Conservation (phyloP, 169 alveolate species). For the Eimeria sp. region DNA sequence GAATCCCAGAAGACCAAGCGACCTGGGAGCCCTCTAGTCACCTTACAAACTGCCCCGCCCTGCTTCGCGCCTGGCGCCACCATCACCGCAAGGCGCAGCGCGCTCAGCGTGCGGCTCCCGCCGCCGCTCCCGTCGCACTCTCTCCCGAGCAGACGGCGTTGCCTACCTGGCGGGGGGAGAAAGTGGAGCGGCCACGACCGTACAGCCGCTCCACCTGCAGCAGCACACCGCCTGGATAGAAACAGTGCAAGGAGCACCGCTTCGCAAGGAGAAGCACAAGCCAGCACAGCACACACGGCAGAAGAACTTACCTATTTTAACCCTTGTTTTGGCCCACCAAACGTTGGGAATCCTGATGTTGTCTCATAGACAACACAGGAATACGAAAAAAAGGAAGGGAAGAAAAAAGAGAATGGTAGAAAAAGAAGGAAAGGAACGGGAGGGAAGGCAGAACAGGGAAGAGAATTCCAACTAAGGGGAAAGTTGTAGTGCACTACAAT, state of each 20-base stretch:
- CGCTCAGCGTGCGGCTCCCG: neutral
- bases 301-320: no score
- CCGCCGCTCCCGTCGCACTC: neutral
- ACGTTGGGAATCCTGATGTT: no score
- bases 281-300: neutral
- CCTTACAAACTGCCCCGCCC: neutral
- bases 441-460: neutral
- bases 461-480: neutral
- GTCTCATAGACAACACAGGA: no score
- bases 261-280: no score
- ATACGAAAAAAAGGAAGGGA: no score
- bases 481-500: conserved; percentile 4
- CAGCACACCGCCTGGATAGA: neutral
- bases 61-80: neutral
- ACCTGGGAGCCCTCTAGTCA: neutral
- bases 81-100: neutral
- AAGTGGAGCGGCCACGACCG: neutral
- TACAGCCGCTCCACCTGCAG: neutral
- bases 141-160: neutral
- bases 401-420: neutral
- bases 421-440: neutral
- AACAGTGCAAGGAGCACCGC: neutral
- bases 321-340: no score
- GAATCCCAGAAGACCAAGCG: neutral
- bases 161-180: neutral